These are phyloP conservation scores for Cavenderia fasciculata DNA, from an alignment of 78 protist species.

Conservation along the genomic window DNA sequence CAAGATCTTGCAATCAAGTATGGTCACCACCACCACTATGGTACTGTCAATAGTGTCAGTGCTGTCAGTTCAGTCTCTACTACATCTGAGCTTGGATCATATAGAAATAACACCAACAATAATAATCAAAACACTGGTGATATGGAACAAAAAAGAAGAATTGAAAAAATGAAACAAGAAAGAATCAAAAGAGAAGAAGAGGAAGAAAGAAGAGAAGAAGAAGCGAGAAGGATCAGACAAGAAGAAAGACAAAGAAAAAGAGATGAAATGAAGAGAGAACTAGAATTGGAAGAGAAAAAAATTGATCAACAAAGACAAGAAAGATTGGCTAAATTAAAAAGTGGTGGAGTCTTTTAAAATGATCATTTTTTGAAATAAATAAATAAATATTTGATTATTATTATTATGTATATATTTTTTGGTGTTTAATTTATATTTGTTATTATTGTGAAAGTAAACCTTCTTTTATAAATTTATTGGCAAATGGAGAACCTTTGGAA, in stretches of 20 bases:
- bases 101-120: too few species aligned
- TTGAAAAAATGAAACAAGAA: not conserved
- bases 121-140: not conserved
- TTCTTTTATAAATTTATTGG: constrained; percentile 38
- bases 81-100: too few species aligned
- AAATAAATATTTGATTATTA: too few species aligned
- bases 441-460: too few species aligned
- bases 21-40: not conserved
- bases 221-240: constrained; percentile 2
- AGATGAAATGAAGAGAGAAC: constrained; percentile 17
- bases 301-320: constrained; percentile 48
- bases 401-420: too few species aligned
- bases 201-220: not conserved
- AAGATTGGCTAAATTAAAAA: constrained; percentile 10
- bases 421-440: too few species aligned
- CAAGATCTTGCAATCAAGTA: not conserved
- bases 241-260: constrained; percentile 21
- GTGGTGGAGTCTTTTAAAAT: too few species aligned
- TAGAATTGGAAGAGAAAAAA: constrained; percentile 52
- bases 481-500: constrained; percentile 2
- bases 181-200: constrained; percentile 7
- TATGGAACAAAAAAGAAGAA: not conserved
- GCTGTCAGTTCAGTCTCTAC: not conserved
- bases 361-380: too few species aligned
- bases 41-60: not conserved